Base-by-base conservation (phyloP, 495 filamentous ascomycete genomes). In the Tuber aestivum region DNA sequence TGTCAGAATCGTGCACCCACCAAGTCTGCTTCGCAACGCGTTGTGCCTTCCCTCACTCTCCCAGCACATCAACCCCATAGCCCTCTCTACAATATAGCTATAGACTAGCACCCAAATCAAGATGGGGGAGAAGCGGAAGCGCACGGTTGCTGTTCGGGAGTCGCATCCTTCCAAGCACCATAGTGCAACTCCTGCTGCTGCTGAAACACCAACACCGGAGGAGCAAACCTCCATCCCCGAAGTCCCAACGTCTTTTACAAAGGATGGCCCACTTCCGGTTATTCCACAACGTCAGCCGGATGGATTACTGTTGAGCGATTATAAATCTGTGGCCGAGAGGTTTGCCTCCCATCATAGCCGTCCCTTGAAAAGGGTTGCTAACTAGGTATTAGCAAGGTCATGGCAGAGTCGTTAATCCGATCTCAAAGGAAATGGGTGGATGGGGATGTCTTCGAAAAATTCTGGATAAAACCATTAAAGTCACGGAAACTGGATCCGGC, bases 341-440 rank as follows among this genome's bases (percentile, higher is more conserved):
- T 94, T 83, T 79, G 84, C 71, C 9, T 72, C 70, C 4, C 32
- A 23, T 32, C 18, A 44, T 10, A 21, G 2, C 71, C 70, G 14
- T 27, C 35, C 44, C 65, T 38, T 23, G 23, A 41, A 27, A 9
- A 32, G 48, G 70, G 50, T 69, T 72, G 71, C 70, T 75, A 68
- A 74, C 41, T 74, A 16, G 48, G 77, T 69, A 42, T 73, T 77
- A 97, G 95, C 84, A 93, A 92, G 71, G 92, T 99, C 10, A 87
- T 98, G 70, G 87, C 91, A 71, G 89, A 92, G 72, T 94, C 96
- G 6, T 87, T 99, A 27, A 86, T 91, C 70, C 89, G 93, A 72
- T 98, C 96, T 70, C 93, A 93, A 73, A 89, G 91, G 79, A 92
- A 90, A 89, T 98, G 96, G 96, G 87, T 94, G 14, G 94, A 97